Evolutionary conservation across 2,329 filamentous ascomycete genomes (phyloP).

Genomic region (Trichoderma hamatum): DNA sequence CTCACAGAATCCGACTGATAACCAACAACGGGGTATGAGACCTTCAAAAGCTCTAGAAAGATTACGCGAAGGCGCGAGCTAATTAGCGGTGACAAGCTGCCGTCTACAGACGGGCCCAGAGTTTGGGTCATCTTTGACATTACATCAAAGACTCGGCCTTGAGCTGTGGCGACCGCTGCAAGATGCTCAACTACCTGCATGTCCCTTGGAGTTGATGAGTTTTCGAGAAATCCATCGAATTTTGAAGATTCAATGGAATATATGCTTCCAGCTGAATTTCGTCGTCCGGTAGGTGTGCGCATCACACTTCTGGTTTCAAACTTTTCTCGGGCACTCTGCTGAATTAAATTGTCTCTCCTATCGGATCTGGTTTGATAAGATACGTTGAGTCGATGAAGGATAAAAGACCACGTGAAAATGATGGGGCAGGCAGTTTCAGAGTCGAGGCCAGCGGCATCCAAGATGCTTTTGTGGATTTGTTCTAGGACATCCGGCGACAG

Average conservation of each 20-base stretch:
- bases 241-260: conserved; percentile 63
- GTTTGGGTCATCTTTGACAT: conserved; percentile 54
- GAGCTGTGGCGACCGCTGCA: conserved; percentile 52
- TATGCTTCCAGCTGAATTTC: conserved; percentile 64
- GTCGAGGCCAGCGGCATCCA: conserved; percentile 58
- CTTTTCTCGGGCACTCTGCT: conserved; percentile 60
- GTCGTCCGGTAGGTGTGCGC: conserved; percentile 47
- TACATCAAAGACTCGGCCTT: conserved; percentile 57
- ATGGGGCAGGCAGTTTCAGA: conserved; percentile 70
- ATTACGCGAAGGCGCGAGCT: conserved; percentile 64
- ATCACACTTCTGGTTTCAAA: conserved; percentile 54
- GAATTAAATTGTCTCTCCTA: conserved; percentile 59
- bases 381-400: conserved; percentile 70
- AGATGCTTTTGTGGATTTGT: conserved; percentile 72
- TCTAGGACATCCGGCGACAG: conserved; percentile 70
- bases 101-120: conserved; percentile 50
- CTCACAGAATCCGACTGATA: conserved; percentile 74
- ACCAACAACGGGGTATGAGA: conserved; percentile 66
- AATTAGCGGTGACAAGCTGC: conserved; percentile 57
- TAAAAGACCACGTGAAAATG: conserved; percentile 78
- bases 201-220: conserved; percentile 54
- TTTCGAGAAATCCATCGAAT: conserved; percentile 61
- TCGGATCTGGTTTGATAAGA: conserved; percentile 65
- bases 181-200: conserved; percentile 55
- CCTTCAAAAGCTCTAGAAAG: conserved; percentile 71